Evolutionary conservation across 1,139 yeast species (phyloP).

Genomic region (Tardiomyces blankii): DNA sequence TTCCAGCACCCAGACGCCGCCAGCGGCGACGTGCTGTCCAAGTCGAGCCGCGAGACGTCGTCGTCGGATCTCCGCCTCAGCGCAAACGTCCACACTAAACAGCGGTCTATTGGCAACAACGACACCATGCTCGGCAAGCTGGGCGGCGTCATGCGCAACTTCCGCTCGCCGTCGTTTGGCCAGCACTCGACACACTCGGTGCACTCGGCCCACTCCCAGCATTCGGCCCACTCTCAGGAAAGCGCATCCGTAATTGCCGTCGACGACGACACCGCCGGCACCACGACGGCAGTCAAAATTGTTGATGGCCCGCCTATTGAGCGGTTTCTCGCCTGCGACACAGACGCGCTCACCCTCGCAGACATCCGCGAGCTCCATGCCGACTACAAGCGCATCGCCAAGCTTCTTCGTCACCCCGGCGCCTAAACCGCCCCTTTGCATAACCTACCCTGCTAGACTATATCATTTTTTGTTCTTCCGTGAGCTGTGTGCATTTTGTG

Average conservation of each 20-base stretch:
- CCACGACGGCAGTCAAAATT: no score
- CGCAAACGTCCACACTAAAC: not conserved
- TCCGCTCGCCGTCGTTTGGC: not conserved
- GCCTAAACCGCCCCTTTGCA: no score
- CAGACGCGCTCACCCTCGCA: constrained; percentile 21
- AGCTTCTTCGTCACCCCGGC: not conserved
- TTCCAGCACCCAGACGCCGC: not conserved
- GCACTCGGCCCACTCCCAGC: not conserved
- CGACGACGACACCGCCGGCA: not conserved
- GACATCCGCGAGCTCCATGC: constrained; percentile 26
- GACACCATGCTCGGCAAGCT: constrained; percentile 10
- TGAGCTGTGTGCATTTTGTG: no score
- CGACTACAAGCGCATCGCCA: constrained; percentile 27
- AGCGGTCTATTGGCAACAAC: constrained; percentile 5
- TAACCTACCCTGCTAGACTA: no score
- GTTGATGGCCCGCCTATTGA: constrained; percentile 12
- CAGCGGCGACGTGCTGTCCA: not conserved
- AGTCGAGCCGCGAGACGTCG: not conserved
- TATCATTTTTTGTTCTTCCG: no score
- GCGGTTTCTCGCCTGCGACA: constrained; percentile 16
- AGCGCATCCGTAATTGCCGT: not conserved
- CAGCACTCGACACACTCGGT: not conserved
- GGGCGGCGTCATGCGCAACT: constrained; percentile 7
- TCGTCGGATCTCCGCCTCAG: constrained; percentile 1
- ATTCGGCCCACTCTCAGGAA: not conserved